Conservation (phyloP, 1,139 yeast genomes). For the Geotrichum restrictum region DNA sequence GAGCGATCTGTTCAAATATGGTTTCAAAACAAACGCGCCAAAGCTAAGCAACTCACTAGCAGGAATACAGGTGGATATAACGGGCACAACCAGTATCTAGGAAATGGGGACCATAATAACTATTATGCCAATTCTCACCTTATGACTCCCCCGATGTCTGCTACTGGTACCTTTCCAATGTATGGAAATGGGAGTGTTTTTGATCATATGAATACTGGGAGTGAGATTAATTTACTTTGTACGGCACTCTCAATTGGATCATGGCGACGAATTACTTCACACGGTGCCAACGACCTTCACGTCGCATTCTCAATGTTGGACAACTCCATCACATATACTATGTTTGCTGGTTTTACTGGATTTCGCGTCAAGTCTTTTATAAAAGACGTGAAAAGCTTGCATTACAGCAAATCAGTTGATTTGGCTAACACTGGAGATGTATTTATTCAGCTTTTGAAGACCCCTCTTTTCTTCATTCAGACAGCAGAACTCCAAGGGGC, state of each 20-base stretch:
- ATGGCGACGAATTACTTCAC: constrained; percentile 32
- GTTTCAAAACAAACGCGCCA: constrained; percentile 90
- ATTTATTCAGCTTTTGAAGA: constrained; percentile 23
- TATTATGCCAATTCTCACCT: background rate
- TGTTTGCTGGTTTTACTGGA: constrained; percentile 28
- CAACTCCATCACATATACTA: constrained; percentile 28
- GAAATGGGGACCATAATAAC: constrained; percentile 31
- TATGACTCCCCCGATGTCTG: background rate
- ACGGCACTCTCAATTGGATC: constrained; percentile 32
- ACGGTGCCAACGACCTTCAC: constrained; percentile 27
- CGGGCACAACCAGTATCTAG: constrained; percentile 25
- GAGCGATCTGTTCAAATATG: constrained; percentile 89
- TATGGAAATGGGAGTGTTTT: background rate
- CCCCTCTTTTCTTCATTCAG: constrained; percentile 30
- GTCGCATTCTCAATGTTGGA: constrained; percentile 30
- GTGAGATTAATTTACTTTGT: constrained; percentile 25
- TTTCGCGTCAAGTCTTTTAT: constrained; percentile 32
- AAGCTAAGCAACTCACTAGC: constrained; percentile 49
- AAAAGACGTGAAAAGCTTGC: constrained; percentile 25
- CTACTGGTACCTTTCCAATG: background rate
- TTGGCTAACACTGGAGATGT: constrained; percentile 25
- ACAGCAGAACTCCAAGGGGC: constrained; percentile 20
- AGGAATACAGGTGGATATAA: constrained; percentile 19
- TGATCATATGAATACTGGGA: background rate
- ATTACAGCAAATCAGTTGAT: constrained; percentile 20